Evolutionary conservation across 2,329 filamentous ascomycete species (phyloP).

Genomic region (Bipolaris victoriae): DNA sequence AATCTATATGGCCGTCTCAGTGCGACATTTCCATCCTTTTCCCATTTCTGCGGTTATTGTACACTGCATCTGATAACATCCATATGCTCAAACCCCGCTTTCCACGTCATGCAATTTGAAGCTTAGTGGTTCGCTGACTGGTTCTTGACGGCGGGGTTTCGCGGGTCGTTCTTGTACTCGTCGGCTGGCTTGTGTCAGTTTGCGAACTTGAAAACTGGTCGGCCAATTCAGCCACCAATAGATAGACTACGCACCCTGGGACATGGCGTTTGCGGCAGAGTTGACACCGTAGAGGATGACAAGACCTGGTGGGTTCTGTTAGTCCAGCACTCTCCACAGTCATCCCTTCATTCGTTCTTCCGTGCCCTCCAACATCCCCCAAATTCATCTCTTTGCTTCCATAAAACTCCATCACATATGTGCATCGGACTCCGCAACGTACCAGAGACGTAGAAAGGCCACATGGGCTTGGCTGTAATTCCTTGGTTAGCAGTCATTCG

Average conservation of each 20-base stretch:
- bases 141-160: constrained; percentile 68
- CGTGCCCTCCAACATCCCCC: constrained; percentile 14
- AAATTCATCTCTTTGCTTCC: constrained; percentile 5
- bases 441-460: constrained; percentile 94
- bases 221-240: neutral
- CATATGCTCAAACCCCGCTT: constrained; percentile 21
- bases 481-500: constrained; percentile 38
- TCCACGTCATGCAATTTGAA: constrained; percentile 18
- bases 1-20: constrained; percentile 45
- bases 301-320: constrained; percentile 62
- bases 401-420: neutral
- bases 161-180: constrained; percentile 96
- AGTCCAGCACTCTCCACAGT: constrained; percentile 16
- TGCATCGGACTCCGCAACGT: constrained; percentile 55
- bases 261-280: constrained; percentile 76
- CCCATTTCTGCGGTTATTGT: constrained; percentile 42
- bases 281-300: constrained; percentile 93
- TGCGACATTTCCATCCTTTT: constrained; percentile 16
- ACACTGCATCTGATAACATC: constrained; percentile 40
- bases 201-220: constrained; percentile 2
- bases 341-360: neutral
- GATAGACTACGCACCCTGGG: constrained; percentile 69
- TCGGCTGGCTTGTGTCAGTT: constrained; percentile 65
- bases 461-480: constrained; percentile 80
- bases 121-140: constrained; percentile 40